Percentiles rank a stretch among this genome's conserved stretches.
These are phyloP conservation scores for Suillus luteus DNA, from an alignment of 768 basidiomycete species.

Conservation along the genomic window DNA sequence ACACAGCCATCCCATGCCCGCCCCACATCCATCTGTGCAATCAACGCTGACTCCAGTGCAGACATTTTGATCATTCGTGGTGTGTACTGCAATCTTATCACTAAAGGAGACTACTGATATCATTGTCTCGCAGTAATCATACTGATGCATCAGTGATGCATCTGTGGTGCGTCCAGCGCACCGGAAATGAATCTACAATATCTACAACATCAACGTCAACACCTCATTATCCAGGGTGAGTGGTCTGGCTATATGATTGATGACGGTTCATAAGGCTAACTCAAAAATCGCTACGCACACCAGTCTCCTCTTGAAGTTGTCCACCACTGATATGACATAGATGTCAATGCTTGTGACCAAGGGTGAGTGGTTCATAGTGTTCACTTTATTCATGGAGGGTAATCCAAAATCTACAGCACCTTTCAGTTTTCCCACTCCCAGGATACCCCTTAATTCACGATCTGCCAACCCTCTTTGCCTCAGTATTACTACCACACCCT, in stretches of 20 bases:
- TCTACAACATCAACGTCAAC: no score
- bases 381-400: background rate
- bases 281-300: background rate
- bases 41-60: background rate
- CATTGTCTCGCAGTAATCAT: background rate
- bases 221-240: background rate
- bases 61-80: background rate
- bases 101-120: background rate
- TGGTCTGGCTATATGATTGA: background rate
- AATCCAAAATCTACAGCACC: background rate
- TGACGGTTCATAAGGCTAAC: background rate
- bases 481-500: background rate
- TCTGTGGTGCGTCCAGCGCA: background rate
- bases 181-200: no score
- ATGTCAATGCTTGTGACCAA: background rate
- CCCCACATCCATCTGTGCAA: slow-evolving; percentile 23
- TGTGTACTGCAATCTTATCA: background rate
- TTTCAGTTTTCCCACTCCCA: background rate
- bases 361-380: background rate
- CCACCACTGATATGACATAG: background rate
- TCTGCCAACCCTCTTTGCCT: background rate
- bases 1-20: slow-evolving; percentile 32
- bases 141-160: background rate
- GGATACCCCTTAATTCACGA: background rate
- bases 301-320: background rate